phyloP scores from a whole-genome alignment of 768 basidiomycete genomes.

The Candolleomyces eurysporus region DNA sequence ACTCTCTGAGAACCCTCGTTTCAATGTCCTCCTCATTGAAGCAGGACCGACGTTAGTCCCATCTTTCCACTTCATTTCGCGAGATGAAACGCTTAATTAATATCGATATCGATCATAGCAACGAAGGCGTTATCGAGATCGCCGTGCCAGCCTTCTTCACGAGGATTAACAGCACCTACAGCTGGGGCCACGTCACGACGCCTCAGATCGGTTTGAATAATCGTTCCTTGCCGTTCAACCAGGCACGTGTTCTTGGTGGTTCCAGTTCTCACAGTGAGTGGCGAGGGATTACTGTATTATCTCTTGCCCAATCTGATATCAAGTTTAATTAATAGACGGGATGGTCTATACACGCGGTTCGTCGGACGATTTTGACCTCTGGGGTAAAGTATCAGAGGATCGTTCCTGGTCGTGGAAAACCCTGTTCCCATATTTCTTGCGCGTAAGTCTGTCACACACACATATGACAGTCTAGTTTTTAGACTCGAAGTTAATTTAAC shows the following conservation, averaged over 20 bases:
- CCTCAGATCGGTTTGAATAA: not conserved
- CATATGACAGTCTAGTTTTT: not conserved
- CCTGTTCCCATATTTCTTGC: not conserved
- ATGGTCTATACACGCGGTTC: not conserved
- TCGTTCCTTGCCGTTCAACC: not conserved
- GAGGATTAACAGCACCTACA: not conserved
- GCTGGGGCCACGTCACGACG: not conserved
- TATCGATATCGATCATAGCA: not conserved
- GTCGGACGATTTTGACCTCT: not conserved
- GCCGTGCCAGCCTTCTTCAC: not conserved
- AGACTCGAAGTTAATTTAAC: not conserved
- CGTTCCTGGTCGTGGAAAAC: not conserved
- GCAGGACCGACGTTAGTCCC: constrained; percentile 15
- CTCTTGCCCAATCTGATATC: too few species aligned
- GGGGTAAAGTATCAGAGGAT: not conserved
- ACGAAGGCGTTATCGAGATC: not conserved
- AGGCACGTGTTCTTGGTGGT: not conserved
- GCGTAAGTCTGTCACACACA: not conserved
- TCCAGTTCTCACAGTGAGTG: not conserved
- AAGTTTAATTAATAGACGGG: not conserved
- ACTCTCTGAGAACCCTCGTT: constrained; percentile 5
- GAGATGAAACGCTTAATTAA: not conserved
- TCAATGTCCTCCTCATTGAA: constrained; percentile 12
- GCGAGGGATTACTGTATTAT: not conserved
- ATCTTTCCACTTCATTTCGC: not conserved